Conservation (phyloP, 768 basidiomycete species). For the Gautieria morchelliformis region DNA sequence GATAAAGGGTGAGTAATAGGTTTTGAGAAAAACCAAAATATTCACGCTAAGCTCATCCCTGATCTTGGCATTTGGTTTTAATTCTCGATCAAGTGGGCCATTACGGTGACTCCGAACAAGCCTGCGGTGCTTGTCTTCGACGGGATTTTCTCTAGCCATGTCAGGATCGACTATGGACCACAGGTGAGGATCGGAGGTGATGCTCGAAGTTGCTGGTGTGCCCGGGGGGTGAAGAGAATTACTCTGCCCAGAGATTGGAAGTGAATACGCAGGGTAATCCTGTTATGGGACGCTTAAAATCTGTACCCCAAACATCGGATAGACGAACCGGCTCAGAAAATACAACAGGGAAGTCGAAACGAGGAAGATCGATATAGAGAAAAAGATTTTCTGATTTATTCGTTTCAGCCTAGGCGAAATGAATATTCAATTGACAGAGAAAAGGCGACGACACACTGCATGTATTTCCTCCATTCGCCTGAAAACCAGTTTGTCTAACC, state of each 20-base stretch:
- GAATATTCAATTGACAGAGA: not conserved
- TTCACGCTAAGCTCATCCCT: constrained; percentile 85
- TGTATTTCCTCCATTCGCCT: constrained; percentile 93
- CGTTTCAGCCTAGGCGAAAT: constrained; percentile 59
- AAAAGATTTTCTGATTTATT: constrained; percentile 91
- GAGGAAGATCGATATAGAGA: constrained; percentile 89
- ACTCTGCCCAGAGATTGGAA: constrained; percentile 28
- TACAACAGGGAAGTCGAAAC: constrained; percentile 95
- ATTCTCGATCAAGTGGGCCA: constrained; percentile 87
- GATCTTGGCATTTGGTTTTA: constrained; percentile 95
- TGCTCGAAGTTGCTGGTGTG: constrained; percentile 32
- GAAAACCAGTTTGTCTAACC: constrained; percentile 91
- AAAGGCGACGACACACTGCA: constrained; percentile 42
- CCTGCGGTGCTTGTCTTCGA: constrained; percentile 93
- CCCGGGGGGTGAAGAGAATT: constrained; percentile 32
- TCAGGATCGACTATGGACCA: constrained; percentile 93
- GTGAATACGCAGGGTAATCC: constrained; percentile 11
- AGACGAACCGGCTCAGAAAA: constrained; percentile 77
- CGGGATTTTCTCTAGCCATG: constrained; percentile 84
- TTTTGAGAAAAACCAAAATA: constrained; percentile 1
- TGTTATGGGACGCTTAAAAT: not conserved
- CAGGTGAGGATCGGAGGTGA: constrained; percentile 57
- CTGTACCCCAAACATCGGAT: not conserved
- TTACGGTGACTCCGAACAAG: constrained; percentile 91
- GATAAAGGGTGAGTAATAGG: not conserved